Evolutionary conservation across 345 rosid genomes (phyloP).

Genomic region (Arabidopsis thaliana): TAIR10.1 NC_003075.7:10480501-10481000

Average conservation of each 20-base stretch:
- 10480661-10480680: background rate
- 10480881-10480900: background rate
- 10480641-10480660: background rate
- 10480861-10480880: background rate
- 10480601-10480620: background rate
- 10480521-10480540: background rate
- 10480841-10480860: background rate
- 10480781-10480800: background rate
- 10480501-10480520: background rate
- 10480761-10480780: slow-evolving; percentile 3
- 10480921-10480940: slow-evolving; percentile 7
- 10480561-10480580: background rate
- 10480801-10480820: background rate
- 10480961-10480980: background rate
- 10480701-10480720: background rate
- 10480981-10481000: slow-evolving; percentile 3
- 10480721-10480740: slow-evolving; percentile 33
- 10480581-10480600: background rate
- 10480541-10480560: background rate
- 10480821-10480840: background rate
- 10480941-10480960: no score
- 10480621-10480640: background rate
- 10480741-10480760: slow-evolving; percentile 27
- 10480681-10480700: slow-evolving; percentile 10
- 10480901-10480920: background rate